Evolutionary conservation across 2,329 filamentous ascomycete species (phyloP), one percentile per base, ranked within the genome.

Genomic region (Cercospora beticola): DNA sequence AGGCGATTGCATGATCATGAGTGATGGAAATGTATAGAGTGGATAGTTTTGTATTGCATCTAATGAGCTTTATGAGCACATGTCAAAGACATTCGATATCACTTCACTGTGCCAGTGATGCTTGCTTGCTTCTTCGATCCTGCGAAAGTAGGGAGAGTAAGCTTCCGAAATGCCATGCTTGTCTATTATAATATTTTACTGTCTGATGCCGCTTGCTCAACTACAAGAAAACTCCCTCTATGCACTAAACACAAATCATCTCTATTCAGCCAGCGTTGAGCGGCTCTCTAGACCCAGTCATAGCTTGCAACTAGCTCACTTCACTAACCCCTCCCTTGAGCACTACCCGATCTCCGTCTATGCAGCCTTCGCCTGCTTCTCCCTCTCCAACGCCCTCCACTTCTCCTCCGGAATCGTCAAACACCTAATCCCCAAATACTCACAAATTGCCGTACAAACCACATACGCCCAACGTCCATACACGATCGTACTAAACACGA

Each of bases 401-500:
- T 78, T 80, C 56, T 79, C 77, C 56, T 75, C 73, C 2, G 83
- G 82, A 69, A 99, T 97, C 0, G 94, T 98, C 73, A 99, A 83
- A 76, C 94, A 97, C 77, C 94, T 95, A 84, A 99, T 99, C 70
- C 92, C 93, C 26, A 99, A 83, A 81, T 92, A 98, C 65, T 90
- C 86, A 82, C 95, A 98, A 75, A 99, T 98, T 78, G 91, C 92
- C 71, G 89, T 91, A 76, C 97, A 93, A 59, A 98, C 94, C 52
- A 97, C 84, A 75, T 91, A 90, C 0, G 95, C 95, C 95, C 95
- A 99, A 74, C 91, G 88, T 80, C 92, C 94, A 81, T 99, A 99
- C 3, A 92, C 91, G n/a, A 94, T 82, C 57, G 89, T 82, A 1
- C 94, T 89, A 78, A 97, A 95, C 60, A 92, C 76, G 70, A 98